Evolutionary conservation across 371 early-diverging fungal genomes (phyloP), one percentile per base, ranked within the genome.

Genomic region (Mucor irregularis): DNA sequence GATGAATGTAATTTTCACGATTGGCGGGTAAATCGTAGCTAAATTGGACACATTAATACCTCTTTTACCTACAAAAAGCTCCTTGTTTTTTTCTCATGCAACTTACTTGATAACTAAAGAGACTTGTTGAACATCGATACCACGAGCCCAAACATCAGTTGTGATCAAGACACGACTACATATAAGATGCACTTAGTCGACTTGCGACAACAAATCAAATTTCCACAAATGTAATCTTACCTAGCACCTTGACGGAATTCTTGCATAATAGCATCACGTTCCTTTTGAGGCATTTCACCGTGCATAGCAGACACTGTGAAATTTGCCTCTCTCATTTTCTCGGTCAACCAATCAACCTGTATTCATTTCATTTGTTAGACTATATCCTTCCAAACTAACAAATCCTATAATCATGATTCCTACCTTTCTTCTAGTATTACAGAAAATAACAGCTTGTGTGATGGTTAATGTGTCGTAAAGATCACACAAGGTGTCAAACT

Each of bases 381-480:
- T 4, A 11, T n/a, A n/a, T 25, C 4, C 6, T 31, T 25, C 28
- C n/a, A n/a, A n/a, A n/a, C n/a, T n/a, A n/a, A n/a, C n/a, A n/a
- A n/a, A n/a, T n/a, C n/a, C n/a, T n/a, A n/a, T n/a, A n/a, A 10
- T 38, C 3, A 17, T 5, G 14, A 22, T 17, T 49, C 47, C n/a
- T 49, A 89, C 90, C 92, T 99, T 99, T 74, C 93, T 85, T 69
- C 95, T 90, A 34, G 96, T 97, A 81, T 98, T 99, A 79, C 97
- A 96, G 82, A 99, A 99, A 67, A 99, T 97, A 58, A 99, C 97
- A 17, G 97, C 98, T 73, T 99, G 99, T 21, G 98, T 95, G 66
- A 99, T 92, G 31, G 92, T 92, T 49, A 97, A 70, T 17, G 95
- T 95, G 68, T 94, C 94, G 80, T 98, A 99, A 33, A 99, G 73